Conservation (phyloP, 306 rosid species). For the Medicago arabica region DNA sequence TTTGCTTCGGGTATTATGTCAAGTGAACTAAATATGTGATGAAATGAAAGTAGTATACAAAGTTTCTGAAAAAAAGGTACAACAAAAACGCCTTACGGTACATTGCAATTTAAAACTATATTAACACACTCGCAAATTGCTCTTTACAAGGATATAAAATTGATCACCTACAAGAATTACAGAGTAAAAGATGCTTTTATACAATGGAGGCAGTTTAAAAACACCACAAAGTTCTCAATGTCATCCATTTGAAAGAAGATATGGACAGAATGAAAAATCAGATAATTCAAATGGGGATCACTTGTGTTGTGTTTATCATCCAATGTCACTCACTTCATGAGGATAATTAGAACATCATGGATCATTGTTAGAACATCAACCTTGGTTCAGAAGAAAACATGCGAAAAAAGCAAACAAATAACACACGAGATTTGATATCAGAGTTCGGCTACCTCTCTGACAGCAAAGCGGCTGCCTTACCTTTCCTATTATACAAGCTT, state of each 20-base stretch:
- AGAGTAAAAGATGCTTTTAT: conserved; percentile 39
- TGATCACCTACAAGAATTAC: conserved; percentile 27
- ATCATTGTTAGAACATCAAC: neutral
- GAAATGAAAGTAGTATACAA: too few species aligned
- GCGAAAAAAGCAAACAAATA: neutral
- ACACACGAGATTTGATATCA: neutral
- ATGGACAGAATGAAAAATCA: conserved; percentile 28
- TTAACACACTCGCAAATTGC: conserved; percentile 26
- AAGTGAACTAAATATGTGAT: too few species aligned
- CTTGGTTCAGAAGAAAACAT: neutral
- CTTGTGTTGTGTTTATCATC: neutral
- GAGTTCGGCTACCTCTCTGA: neutral
- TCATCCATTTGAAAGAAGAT: conserved; percentile 18
- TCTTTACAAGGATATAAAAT: conserved; percentile 35
- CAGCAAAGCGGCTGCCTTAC: neutral
- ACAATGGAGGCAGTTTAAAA: conserved; percentile 43
- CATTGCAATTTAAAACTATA: too few species aligned
- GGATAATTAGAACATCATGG: conserved; percentile 25
- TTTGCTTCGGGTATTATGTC: too few species aligned
- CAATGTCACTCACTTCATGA: conserved; percentile 31
- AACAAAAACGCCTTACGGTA: too few species aligned
- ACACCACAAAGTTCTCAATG: conserved; percentile 37
- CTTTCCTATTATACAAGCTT: neutral
- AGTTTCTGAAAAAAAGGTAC: too few species aligned
- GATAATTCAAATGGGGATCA: conserved; percentile 29